Evolutionary conservation across 805 yeast genomes (phyloP).

Genomic region (Brettanomyces nanus): DNA sequence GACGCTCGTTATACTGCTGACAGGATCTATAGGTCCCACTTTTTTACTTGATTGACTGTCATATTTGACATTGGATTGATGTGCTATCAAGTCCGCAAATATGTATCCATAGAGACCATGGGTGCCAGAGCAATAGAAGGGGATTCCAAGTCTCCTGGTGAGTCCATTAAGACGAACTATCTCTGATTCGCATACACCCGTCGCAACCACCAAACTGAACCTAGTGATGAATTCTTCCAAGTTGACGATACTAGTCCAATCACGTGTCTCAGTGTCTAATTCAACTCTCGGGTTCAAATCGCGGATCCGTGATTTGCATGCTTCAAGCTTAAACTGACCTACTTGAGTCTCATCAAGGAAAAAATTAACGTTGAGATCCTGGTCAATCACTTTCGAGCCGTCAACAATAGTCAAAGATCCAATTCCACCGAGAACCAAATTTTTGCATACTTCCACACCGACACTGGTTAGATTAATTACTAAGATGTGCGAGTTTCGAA

Average conservation of each 20-base stretch:
- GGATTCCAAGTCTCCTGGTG: constrained; percentile 49
- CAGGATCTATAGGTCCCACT: constrained; percentile 36
- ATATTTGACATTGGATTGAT: constrained; percentile 46
- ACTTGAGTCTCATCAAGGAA: constrained; percentile 50
- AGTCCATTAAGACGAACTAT: constrained; percentile 41
- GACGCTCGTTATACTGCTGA: constrained; percentile 36
- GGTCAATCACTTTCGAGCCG: constrained; percentile 39
- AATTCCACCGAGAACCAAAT: constrained; percentile 80
- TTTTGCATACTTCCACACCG: constrained; percentile 78
- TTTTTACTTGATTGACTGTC: constrained; percentile 42
- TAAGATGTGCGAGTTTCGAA: constrained; percentile 65
- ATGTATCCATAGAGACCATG: constrained; percentile 82
- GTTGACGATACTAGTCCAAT: constrained; percentile 13
- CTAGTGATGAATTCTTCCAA: constrained; percentile 34
- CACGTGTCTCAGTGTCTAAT: constrained; percentile 21
- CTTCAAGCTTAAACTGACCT: constrained; percentile 48
- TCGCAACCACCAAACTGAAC: constrained; percentile 69
- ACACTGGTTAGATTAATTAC: constrained; percentile 68
- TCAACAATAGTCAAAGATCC: constrained; percentile 73
- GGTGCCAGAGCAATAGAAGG: constrained; percentile 59
- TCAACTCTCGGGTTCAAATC: constrained; percentile 78
- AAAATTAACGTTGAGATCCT: constrained; percentile 69
- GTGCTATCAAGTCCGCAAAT: constrained; percentile 68
- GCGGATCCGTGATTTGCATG: constrained; percentile 46
- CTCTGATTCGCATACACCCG: constrained; percentile 44